Percentiles rank a stretch among this genome's conserved stretches.
Conservation (phyloP, 2,329 filamentous ascomycete genomes). For the Conoideocrella luteorostrata region DNA sequence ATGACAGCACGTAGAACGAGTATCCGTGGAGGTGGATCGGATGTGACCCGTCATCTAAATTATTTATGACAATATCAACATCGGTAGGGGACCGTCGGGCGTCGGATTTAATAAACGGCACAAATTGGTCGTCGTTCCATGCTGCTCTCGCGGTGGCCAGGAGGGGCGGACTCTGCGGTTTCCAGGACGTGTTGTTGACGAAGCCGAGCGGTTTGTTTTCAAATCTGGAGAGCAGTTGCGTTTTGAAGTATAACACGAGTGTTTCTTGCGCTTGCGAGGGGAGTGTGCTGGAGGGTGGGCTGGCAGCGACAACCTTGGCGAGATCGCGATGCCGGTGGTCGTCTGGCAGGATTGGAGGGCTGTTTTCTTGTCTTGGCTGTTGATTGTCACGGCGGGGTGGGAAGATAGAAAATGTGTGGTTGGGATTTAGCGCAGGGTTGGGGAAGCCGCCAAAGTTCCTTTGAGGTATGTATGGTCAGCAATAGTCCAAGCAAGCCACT, state of each 20-base stretch:
- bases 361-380: conserved; percentile 1
- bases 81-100: conserved; percentile 8
- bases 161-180: conserved; percentile 15
- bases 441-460: conserved; percentile 16
- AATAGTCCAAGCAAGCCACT: no score
- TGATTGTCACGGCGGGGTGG: background rate
- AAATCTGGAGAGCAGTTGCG: conserved; percentile 15
- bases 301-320: background rate
- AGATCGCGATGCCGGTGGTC: no score
- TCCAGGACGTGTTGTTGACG: conserved; percentile 20
- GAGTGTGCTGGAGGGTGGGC: background rate
- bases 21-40: conserved; percentile 50
- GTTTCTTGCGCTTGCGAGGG: conserved; percentile 14
- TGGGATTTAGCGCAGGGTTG: conserved; percentile 16
- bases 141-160: conserved; percentile 8
- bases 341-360: no score
- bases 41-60: conserved; percentile 26
- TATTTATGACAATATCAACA: conserved; percentile 25
- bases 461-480: background rate
- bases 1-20: conserved; percentile 38
- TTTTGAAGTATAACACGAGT: conserved; percentile 18
- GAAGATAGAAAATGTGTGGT: conserved; percentile 13
- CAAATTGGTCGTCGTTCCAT: conserved; percentile 18
- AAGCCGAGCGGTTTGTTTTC: conserved; percentile 18
- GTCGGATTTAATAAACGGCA: conserved; percentile 13